Base-by-base conservation (phyloP, 495 filamentous ascomycete species). In the Darksidea phi region DNA sequence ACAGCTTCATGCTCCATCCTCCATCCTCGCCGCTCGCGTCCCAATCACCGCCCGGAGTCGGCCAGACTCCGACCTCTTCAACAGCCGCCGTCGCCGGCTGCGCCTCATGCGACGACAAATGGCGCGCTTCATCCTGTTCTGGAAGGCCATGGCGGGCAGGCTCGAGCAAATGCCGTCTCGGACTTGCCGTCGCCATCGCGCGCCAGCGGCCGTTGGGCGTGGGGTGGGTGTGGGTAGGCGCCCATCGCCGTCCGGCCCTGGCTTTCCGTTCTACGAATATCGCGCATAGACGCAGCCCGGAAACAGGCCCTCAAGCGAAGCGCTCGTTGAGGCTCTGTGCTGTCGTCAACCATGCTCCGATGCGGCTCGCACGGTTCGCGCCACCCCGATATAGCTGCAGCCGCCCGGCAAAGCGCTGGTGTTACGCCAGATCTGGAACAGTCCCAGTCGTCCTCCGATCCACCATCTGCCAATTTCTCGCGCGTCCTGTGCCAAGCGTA, bases 321-420 rank as follows among this genome's bases (percentile, higher is more conserved):
- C n/a, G n/a, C 59, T 58, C 59, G 41, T 38, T 59, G 58, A 58
- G 64, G 64, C 64, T 67, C 48, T 67, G 63, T 61, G 64, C 54
- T 26, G n/a, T 48, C 18, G 47, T 50, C n/a, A 46, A 24, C 24
- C 50, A 32, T 46, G 41, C 25, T 48, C 54, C 53, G 55, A 34
- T 28, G 54, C 54, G 58, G 54, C 54, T 21, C 54, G 61, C 54
- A 58, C 61, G 41, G 61, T 18, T 47, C 54, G 26, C 24, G 5
- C 15, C 21, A 15, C 23, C 48, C 26, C 46, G 48, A 61, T 26
- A 38, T 61, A 61, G 42, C 41, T 43, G 51, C 54, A 59, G 54
- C 63, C 63, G 57, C 56, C 63, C 56, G 60, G 34, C 34, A 57
- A 54, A 56, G 56, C 57, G 57, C 63, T 46, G 11, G 57, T 56